Evolutionary conservation across 495 filamentous ascomycete genomes (phyloP), one percentile per base, ranked within the genome.

Genomic region (Lepidopterella palustris): DNA sequence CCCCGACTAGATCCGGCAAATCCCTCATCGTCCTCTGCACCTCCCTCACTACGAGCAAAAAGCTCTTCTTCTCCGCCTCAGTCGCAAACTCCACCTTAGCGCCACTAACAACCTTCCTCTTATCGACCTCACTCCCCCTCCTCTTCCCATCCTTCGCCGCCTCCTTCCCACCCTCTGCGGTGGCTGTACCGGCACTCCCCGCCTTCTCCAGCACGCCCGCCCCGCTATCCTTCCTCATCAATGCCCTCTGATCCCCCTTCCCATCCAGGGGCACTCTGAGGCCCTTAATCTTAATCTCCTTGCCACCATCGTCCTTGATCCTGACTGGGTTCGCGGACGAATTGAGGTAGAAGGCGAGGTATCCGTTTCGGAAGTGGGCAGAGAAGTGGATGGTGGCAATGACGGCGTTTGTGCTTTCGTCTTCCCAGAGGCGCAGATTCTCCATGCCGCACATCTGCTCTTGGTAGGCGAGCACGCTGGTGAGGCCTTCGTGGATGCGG

Each of bases 401-500:
- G 18, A 74, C 70, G 35, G 63, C 72, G 25, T 55, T 54, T 3
- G 60, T 61, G 8, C 61, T 62, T 23, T 71, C 61, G 56, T 75
- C 73, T 39, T 70, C 66, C 73, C 73, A 76, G 23, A 76, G 55
- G 2, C 73, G 64, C 3, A 76, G 59, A 32, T 72, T 73, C 51
- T 76, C 73, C 58, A 76, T 70, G 23, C 65, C 73, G 57, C 73
- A 74, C 54, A 76, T 67, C 61, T 74, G 72, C 54, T 74, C 73
- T 32, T 71, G 61, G 53, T 71, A 74, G 15, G 71, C 60, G 51
- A 73, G 65, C 0, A 66, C 64, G 24, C 69, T 64, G 5, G 63
- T 59, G 24, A 75, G 31, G 8, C 73, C 72, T 28, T 73, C 68
- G 54, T 73, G 73, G 31, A 73, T 60, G 39, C 71, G 69, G 13